These are phyloP conservation scores for Cytospora piceae DNA, from an alignment of 2,329 filamentous ascomycete genomes.

Conservation along the genomic window DNA sequence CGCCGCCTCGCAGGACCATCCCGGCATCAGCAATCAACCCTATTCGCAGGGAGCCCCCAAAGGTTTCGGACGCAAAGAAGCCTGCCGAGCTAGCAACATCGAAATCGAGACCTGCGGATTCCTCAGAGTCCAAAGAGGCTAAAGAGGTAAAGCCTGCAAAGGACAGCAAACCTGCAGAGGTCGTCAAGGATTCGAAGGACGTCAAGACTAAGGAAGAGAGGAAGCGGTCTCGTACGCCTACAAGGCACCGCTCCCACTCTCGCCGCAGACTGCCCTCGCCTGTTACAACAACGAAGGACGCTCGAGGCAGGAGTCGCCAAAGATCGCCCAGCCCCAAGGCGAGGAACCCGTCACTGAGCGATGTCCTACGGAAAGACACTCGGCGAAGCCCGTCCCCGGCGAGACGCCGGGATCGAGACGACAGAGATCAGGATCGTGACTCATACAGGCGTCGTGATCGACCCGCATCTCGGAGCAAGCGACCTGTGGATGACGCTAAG, in stretches of 20 bases:
- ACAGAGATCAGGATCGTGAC: slow-evolving; percentile 38
- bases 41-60: slow-evolving; percentile 52
- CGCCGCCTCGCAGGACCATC: slow-evolving; percentile 55
- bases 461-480: slow-evolving; percentile 17
- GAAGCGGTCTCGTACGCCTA: slow-evolving; percentile 25
- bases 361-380: slow-evolving; percentile 21
- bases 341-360: slow-evolving; percentile 16
- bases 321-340: slow-evolving; percentile 27
- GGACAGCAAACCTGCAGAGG: slow-evolving; percentile 34
- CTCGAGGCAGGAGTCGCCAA: slow-evolving; percentile 29
- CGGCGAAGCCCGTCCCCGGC: slow-evolving; percentile 13
- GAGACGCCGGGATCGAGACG: slow-evolving; percentile 38
- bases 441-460: slow-evolving; percentile 27
- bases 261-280: slow-evolving; percentile 33
- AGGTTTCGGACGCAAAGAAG: slow-evolving; percentile 48
- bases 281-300: slow-evolving; percentile 39
- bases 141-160: slow-evolving; percentile 32
- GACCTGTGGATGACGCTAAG: slow-evolving; percentile 20
- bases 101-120: slow-evolving; percentile 30
- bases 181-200: slow-evolving; percentile 31
- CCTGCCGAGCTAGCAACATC: slow-evolving; percentile 34
- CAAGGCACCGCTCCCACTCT: slow-evolving; percentile 21
- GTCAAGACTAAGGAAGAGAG: slow-evolving; percentile 31
- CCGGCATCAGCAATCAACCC: slow-evolving; percentile 64
- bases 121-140: slow-evolving; percentile 36